Base-by-base conservation (phyloP, 306 rosid species). In the Urtica urens region DNA sequence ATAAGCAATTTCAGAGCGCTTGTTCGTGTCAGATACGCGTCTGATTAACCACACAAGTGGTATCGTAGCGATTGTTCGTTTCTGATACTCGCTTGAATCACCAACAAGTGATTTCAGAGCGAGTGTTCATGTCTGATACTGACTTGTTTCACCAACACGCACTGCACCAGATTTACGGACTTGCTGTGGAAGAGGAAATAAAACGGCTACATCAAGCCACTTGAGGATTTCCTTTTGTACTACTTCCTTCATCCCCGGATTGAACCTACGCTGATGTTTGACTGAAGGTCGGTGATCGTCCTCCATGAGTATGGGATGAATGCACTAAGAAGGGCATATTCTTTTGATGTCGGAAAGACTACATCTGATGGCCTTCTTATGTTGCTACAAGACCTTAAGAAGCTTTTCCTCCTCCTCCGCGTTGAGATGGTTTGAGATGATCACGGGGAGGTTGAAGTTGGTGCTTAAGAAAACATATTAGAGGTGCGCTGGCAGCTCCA, bases 191-290 rank as follows among this genome's bases (percentile, higher is more conserved):
- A 60, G 26, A 24, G 33, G 58, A 29, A 49, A 60, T 9, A 28
- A 38, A 6, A 38, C 23, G 1, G 16, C 52, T 7, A 10, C 39
- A 38, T 38, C 44, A 0, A 39, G 15, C 3, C 39, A 9, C 14
- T 50, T 60, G 1, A 60, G 19, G 0, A 19, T 14, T n/a, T 60
- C 11, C 6, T 3, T 12, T 0, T 10, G 23, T 7, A 50, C 58
- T 0, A 49, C 42, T 5, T 60, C 51, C 15, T 18, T 39, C 58
- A 50, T 50, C 1, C 0, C n/a, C 2, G 51, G 58, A 49, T 50
- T 0, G 40, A 23, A 3, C 43, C 5, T 7, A n/a, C 34, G 0
- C 16, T 60, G 44, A 12, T 21, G 16, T 0, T 49, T 19, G 0
- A 19, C 3, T 3, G 20, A 0, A 0, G 51, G 31, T 15, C 1